Evolutionary conservation across 805 yeast genomes (phyloP), one percentile per base, ranked within the genome.

Genomic region (Tetrapisispora nanseiensis): DNA sequence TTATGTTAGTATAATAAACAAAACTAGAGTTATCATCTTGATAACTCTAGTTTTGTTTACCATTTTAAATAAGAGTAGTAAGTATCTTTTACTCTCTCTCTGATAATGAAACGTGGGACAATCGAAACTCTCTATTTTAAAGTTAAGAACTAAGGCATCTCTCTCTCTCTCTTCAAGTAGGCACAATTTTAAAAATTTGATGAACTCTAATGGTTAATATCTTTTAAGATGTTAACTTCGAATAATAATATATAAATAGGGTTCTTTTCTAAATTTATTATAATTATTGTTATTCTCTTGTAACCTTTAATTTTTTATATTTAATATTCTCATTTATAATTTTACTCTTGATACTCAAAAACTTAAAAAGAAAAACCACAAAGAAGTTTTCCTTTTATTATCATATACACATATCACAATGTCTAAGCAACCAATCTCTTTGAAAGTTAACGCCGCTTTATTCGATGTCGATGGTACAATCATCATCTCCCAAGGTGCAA

Each of bases 401-500:
- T n/a, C n/a, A n/a, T n/a, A n/a, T n/a, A n/a, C n/a, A n/a, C n/a
- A n/a, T n/a, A n/a, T n/a, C n/a, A 39, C 11, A 21, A 54, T 52
- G 56, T 49, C 55, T 41, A 39, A 51, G 37, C 52, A 59, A 52
- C 63, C 66, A 29, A 44, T 62, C 35, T 52, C 63, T 43, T 51
- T 67, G 26, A 59, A 57, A 40, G 65, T 70, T 37, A 61, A 70
- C 51, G 76, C 76, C 32, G 67, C 74, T 48, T 73, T 83, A 46
- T 84, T 86, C 62, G 95, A 86, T 65, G 78, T 87, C 39, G 95
- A 86, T 59, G 95, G 95, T 39, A 86, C 95, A 20, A 69, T 86
- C 54, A 86, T 86, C 57, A 78, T 82, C 61, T 82, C 95, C 29
- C 85, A 90, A 45, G 78, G 77, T 39, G 86, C 92, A 45, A 82